Evolutionary conservation across 1,284 basidiomycete species (phyloP).

Genomic region (Inonotus obliquus): DNA sequence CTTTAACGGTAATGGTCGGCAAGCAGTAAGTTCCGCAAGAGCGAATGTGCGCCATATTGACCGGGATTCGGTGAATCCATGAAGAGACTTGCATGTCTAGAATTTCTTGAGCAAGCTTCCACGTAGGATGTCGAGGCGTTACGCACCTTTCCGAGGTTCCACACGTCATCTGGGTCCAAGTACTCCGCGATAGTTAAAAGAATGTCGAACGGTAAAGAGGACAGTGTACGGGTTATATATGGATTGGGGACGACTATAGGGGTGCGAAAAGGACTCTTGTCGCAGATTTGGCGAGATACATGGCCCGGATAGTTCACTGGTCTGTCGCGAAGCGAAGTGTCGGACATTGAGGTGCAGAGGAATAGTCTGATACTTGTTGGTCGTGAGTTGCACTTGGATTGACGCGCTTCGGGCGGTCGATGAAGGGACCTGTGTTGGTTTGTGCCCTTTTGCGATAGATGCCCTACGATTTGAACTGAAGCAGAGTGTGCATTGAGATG

Average conservation of each 20-base stretch:
- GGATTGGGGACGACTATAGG: neutral
- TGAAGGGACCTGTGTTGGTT: too few species aligned
- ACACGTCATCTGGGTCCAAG: conserved; percentile 10
- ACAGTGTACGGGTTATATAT: neutral
- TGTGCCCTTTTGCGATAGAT: too few species aligned
- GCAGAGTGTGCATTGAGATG: too few species aligned
- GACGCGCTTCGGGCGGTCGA: too few species aligned
- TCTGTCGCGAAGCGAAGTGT: neutral
- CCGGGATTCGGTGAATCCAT: conserved; percentile 54
- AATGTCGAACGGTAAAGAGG: conserved; percentile 13
- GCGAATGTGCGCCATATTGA: conserved; percentile 63
- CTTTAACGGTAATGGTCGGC: conserved; percentile 59
- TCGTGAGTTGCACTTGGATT: too few species aligned
- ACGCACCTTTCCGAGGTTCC: conserved; percentile 6
- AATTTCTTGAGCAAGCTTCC: neutral
- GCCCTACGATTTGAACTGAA: too few species aligned
- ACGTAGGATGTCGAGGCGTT: neutral
- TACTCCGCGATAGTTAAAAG: conserved; percentile 11
- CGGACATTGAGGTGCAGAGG: neutral
- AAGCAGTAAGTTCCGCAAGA: conserved; percentile 51
- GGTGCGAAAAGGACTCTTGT: conserved; percentile 1
- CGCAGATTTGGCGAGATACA: neutral
- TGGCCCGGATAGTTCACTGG: neutral
- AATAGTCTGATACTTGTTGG: too few species aligned
- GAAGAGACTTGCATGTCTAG: conserved; percentile 57